Conservation (phyloP, 1,139 yeast genomes). For the Taiozyma sp. region DNA sequence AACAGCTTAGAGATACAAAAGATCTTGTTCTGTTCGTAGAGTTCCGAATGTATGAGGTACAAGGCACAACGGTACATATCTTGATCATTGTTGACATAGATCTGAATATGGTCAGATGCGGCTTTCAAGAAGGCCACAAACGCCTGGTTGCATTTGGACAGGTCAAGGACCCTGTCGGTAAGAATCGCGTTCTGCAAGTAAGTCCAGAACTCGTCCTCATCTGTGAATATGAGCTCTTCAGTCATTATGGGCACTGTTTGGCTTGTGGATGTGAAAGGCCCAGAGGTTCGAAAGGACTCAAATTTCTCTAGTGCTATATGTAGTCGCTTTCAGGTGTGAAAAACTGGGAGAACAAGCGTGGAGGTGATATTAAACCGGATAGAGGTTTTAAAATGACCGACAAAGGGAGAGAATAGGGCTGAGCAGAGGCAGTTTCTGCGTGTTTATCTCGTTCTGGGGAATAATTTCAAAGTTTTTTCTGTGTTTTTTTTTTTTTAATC, state of each 20-base stretch:
- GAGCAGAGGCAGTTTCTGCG: neutral
- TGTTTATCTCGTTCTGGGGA: neutral
- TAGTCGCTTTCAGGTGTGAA: neutral
- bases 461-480: neutral
- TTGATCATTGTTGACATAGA: conserved; percentile 28
- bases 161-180: conserved; percentile 14
- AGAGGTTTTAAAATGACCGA: neutral
- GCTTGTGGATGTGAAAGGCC: neutral
- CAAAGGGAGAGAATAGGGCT: neutral
- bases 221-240: conserved; percentile 16
- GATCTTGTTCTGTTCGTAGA: conserved; percentile 30
- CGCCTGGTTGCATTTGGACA: conserved; percentile 23
- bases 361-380: neutral
- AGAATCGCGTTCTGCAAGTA: conserved; percentile 23
- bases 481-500: neutral
- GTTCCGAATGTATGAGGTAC: conserved; percentile 28
- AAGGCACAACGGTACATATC: conserved; percentile 31
- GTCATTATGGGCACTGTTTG: neutral
- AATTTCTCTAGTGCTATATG: too few species aligned
- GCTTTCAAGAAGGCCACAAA: conserved; percentile 29
- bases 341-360: neutral
- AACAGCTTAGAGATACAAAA: conserved; percentile 42
- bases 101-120: conserved; percentile 29
- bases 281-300: neutral
- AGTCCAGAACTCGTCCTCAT: conserved; percentile 27